Evolutionary conservation across 768 basidiomycete species (phyloP).

Genomic region (Mycena haematopus): DNA sequence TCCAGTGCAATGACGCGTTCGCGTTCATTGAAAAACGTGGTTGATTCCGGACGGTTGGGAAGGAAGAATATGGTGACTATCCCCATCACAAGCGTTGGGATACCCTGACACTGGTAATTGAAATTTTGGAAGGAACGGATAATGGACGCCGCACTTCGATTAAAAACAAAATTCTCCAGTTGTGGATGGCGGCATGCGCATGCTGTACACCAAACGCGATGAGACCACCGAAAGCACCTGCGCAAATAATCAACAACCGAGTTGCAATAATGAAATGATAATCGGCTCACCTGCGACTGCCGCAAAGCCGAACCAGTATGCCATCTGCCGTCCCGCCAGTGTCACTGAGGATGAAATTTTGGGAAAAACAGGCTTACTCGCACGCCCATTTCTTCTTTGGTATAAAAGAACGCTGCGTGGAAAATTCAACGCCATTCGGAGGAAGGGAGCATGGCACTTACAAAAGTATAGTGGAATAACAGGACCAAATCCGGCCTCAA

Average conservation of each 20-base stretch:
- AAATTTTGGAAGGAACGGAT: background rate
- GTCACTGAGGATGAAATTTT: background rate
- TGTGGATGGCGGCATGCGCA: constrained; percentile 50
- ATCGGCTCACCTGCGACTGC: background rate
- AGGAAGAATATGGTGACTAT: constrained; percentile 54
- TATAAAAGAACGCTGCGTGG: constrained; percentile 76
- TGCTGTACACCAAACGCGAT: constrained; percentile 83
- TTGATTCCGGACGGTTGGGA: constrained; percentile 63
- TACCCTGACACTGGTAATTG: constrained; percentile 50
- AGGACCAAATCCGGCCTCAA: background rate
- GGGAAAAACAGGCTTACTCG: constrained; percentile 48
- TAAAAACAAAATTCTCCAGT: constrained; percentile 75
- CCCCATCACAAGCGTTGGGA: constrained; percentile 71
- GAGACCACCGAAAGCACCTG: constrained; percentile 78
- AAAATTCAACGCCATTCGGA: background rate
- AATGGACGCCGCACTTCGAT: constrained; percentile 56
- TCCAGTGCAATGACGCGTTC: constrained; percentile 68
- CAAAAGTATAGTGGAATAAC: background rate
- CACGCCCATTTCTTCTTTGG: constrained; percentile 73
- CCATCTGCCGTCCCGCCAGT: constrained; percentile 29
- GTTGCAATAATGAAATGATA: background rate
- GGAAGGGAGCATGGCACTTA: constrained; percentile 32
- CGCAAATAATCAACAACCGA: background rate
- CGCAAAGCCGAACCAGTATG: background rate
- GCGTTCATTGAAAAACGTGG: constrained; percentile 47